Evolutionary conservation across 768 basidiomycete species (phyloP).

Genomic region (Boletus tomentosulus): DNA sequence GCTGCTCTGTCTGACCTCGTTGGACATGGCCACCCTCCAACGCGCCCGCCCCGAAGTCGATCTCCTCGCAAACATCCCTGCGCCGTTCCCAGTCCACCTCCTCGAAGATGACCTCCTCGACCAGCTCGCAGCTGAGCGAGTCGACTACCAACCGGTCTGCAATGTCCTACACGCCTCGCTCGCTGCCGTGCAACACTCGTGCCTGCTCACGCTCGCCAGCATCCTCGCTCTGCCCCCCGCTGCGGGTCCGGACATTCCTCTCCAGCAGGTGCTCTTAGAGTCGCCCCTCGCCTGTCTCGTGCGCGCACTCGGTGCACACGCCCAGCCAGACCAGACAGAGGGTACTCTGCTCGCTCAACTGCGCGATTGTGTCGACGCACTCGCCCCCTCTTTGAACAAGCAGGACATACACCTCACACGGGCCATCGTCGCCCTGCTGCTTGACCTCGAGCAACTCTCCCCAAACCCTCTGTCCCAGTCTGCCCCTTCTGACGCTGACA

Average conservation of each 20-base stretch:
- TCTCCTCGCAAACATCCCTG: conserved; percentile 10
- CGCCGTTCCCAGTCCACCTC: conserved; percentile 20
- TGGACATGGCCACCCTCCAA: conserved; percentile 28
- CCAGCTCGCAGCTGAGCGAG: conserved; percentile 20
- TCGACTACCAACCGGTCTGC: conserved; percentile 14
- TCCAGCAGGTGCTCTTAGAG: conserved; percentile 15
- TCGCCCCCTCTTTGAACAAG: conserved; percentile 40
- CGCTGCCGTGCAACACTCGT: conserved; percentile 65
- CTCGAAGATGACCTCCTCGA: conserved; percentile 16
- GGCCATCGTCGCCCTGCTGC: conserved; percentile 64
- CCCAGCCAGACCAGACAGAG: conserved; percentile 32
- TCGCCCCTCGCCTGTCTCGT: conserved; percentile 19
- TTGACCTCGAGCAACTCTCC: conserved; percentile 61
- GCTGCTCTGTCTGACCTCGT: neutral
- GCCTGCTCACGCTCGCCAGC: conserved; percentile 68
- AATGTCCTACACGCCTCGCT: conserved; percentile 60
- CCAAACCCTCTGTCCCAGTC: conserved; percentile 17
- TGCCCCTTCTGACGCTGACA: conserved; percentile 9
- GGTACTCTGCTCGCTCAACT: conserved; percentile 59
- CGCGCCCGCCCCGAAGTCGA: conserved; percentile 8
- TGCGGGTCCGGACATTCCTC: neutral
- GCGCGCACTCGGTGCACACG: conserved; percentile 14
- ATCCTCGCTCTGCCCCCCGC: conserved; percentile 44
- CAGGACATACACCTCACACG: conserved; percentile 61
- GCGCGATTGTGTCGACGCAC: conserved; percentile 45